A percentile compares a stretch with the other conserved stretches of the same genome.
Conservation (phyloP, 805 yeast species). For the Spencermartinsiella europaea region DNA sequence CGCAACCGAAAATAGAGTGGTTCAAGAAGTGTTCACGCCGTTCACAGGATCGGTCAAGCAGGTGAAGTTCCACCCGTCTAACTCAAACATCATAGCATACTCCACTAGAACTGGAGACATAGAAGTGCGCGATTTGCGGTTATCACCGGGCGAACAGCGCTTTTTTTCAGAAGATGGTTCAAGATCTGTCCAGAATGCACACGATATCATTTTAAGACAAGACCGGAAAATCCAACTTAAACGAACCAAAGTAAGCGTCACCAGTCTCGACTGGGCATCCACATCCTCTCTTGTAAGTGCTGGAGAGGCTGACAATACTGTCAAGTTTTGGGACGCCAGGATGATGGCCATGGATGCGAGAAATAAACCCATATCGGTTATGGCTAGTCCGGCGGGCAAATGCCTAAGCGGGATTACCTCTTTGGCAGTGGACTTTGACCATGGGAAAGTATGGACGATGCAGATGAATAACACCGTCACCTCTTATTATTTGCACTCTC, state of each 20-base stretch:
- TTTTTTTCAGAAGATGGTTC: background rate
- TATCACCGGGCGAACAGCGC: background rate
- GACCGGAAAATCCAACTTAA: background rate
- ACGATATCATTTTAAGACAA: constrained; percentile 9
- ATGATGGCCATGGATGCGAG: constrained; percentile 4
- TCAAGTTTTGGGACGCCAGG: constrained; percentile 29
- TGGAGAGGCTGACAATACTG: constrained; percentile 13
- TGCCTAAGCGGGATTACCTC: constrained; percentile 18
- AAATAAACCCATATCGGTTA: background rate
- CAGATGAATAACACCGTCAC: constrained; percentile 16
- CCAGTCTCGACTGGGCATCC: constrained; percentile 23
- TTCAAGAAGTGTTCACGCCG: background rate
- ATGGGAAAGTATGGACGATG: constrained; percentile 23
- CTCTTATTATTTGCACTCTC: constrained; percentile 9
- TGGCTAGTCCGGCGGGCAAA: background rate
- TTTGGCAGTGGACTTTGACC: constrained; percentile 13
- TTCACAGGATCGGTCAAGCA: constrained; percentile 8
- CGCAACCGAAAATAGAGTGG: background rate
- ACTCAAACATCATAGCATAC: constrained; percentile 3
- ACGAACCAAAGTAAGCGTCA: constrained; percentile 15
- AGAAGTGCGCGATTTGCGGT: constrained; percentile 12
- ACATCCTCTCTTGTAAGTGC: constrained; percentile 19
- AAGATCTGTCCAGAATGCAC: constrained; percentile 4
- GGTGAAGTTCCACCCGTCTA: constrained; percentile 12
- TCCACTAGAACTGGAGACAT: constrained; percentile 14